Conservation (phyloP, 306 rosid genomes). For the Cicer chorassanicum region DNA sequence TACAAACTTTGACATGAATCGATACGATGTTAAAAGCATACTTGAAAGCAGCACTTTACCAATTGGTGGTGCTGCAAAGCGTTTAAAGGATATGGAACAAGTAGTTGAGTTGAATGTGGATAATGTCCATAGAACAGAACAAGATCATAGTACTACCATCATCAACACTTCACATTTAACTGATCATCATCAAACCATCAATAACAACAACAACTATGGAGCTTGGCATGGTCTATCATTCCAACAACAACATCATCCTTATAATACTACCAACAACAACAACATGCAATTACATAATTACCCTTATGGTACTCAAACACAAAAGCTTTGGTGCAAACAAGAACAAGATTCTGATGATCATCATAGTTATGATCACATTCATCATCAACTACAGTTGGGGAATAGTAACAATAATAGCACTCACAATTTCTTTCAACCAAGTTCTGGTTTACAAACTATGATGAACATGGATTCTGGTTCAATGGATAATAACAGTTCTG, state of each 20-base stretch:
- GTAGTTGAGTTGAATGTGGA: conserved; percentile 47
- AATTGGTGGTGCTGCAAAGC: conserved; percentile 79
- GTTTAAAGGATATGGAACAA: conserved; percentile 72
- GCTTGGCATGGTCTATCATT: conserved; percentile 70
- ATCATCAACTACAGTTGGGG: conserved; percentile 57
- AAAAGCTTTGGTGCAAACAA: conserved; percentile 82
- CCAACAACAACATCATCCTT: conserved; percentile 54
- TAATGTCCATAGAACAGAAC: conserved; percentile 35
- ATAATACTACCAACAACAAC: conserved; percentile 9
- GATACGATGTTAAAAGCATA: conserved; percentile 85
- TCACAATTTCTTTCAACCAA: conserved; percentile 67
- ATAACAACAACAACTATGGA: not conserved
- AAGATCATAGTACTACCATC: conserved; percentile 16
- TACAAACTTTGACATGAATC: conserved; percentile 93
- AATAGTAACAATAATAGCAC: conserved; percentile 38
- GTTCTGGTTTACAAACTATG: conserved; percentile 48
- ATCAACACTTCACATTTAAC: conserved; percentile 45
- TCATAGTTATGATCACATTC: conserved; percentile 42
- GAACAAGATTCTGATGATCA: conserved; percentile 56
- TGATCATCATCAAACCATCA: conserved; percentile 37
- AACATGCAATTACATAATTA: conserved; percentile 41
- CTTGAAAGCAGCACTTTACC: conserved; percentile 81
- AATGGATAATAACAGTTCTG: conserved; percentile 67
- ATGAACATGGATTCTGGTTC: conserved; percentile 63
- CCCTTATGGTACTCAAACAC: conserved; percentile 52